Base-by-base conservation (phyloP, 1,284 basidiomycete genomes). In the Marasmius fiardii region DNA sequence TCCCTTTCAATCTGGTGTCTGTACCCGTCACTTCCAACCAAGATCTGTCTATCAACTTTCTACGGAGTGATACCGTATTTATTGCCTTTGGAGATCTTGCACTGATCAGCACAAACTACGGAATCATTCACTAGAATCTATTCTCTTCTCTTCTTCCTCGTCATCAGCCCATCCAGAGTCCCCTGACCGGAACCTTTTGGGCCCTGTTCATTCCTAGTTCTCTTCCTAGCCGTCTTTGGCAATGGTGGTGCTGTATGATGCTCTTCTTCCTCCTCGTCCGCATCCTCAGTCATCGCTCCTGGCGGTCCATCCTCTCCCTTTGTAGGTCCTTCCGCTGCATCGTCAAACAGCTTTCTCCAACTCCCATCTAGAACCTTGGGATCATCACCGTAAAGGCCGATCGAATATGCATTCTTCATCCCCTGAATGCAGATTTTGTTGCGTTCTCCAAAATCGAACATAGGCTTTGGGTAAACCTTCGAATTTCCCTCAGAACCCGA, bases 401-500 rank as follows among this genome's bases (percentile, higher is more conserved):
- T 24, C 20, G 2, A 50, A 48, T 62, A 61, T 34, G 52, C 59
- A 34, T 24, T 45, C 52, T 56, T 64, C 56, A 61, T 60, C 51
- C 60, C 56, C 43, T 44, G 41, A 52, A 60, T 44, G 52, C 55
- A 63, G 39, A 57, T 57, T 43, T 63, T 55, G 57, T 61, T 63
- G 56, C 60, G 59, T 55, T 58, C 51, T 51, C 56, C 58, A 39
- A 60, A 61, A 50, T 65, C 53, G 14, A 65, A 54, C 45, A 61
- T 62, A 49, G 63, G 63, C 35, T 54, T 10, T 33, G 58, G 56
- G 47, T 60, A 59, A 33, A 59, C 59, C 43, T 55, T 45, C 33
- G 63, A 58, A 7, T 20, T 41, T n/a, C 39, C 39, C 2, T 41
- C 39, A 18, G n/a, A 18, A 7, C 11, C 16, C 7, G 20, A 18